phyloP scores from a whole-genome alignment of 352 stramenopile species.

The Phytopythium delawarense region DNA sequence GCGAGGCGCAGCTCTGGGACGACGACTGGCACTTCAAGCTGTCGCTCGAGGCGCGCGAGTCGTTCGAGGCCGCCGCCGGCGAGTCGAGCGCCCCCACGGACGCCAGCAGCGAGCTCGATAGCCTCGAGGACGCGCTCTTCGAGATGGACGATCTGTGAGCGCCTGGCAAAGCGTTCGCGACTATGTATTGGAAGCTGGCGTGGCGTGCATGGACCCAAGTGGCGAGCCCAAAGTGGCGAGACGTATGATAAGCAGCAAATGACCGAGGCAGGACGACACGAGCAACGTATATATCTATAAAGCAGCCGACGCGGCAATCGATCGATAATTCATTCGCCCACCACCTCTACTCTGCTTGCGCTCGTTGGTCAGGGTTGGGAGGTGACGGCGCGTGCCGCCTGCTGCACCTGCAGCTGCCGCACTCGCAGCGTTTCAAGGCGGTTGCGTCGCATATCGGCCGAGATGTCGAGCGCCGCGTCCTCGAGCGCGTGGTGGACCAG shows the following conservation, averaged over 20 bases:
- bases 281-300: conserved; percentile 3
- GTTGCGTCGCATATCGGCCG: conserved; percentile 25
- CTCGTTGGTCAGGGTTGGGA: neutral
- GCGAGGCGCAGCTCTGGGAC: conserved; percentile 50
- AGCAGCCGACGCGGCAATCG: neutral
- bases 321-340: too few relatives aligned
- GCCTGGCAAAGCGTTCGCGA: neutral
- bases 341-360: too few relatives aligned
- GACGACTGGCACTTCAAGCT: conserved; percentile 76
- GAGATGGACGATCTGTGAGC: conserved; percentile 64
- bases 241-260: neutral
- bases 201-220: neutral
- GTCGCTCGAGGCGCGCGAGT: conserved; percentile 60
- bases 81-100: conserved; percentile 21
- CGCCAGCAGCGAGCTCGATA: conserved; percentile 28
- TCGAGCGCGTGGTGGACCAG: conserved; percentile 22
- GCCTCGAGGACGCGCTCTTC: conserved; percentile 34
- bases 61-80: conserved; percentile 31
- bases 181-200: neutral
- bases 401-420: conserved; percentile 26
- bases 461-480: conserved; percentile 23
- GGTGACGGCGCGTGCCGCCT: conserved; percentile 8
- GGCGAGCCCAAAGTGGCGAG: neutral
- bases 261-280: neutral
- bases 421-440: conserved; percentile 20